phyloP scores from a whole-genome alignment of 495 filamentous ascomycete species.

The Aspergillus affinis region DNA sequence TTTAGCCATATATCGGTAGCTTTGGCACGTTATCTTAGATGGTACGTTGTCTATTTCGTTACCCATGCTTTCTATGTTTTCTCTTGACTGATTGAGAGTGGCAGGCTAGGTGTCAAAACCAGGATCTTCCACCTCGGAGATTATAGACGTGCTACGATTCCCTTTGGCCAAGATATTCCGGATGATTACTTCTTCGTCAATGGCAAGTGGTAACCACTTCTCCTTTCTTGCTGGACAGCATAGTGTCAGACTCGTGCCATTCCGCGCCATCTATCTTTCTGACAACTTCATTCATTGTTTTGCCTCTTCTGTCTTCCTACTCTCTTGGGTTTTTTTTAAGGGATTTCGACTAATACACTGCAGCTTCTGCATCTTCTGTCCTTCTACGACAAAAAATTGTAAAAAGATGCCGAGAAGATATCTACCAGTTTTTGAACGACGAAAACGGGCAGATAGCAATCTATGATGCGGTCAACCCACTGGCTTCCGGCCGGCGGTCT shows the following conservation, averaged over 20 bases:
- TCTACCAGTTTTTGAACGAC: slow-evolving; percentile 91
- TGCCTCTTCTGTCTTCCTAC: not conserved
- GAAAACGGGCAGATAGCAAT: slow-evolving; percentile 99
- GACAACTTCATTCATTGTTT: not conserved
- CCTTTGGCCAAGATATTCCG: slow-evolving; percentile 81
- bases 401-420: slow-evolving; percentile 95
- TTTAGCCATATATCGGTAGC: slow-evolving; percentile 90
- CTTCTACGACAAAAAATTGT: slow-evolving; percentile 93
- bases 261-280: not conserved
- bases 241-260: not conserved
- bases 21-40: slow-evolving; percentile 89
- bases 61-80: not conserved
- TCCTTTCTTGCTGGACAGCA: not conserved
- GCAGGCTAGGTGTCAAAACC: slow-evolving; percentile 95
- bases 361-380: slow-evolving; percentile 78
- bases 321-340: not conserved
- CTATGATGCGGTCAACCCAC: slow-evolving; percentile 97
- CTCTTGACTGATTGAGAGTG: slow-evolving; percentile 21
- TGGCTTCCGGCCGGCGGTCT: slow-evolving; percentile 76
- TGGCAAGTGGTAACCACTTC: slow-evolving; percentile 41
- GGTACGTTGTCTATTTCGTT: slow-evolving; percentile 51
- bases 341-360: slow-evolving; percentile 14
- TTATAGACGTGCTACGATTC: slow-evolving; percentile 89
- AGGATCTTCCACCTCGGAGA: slow-evolving; percentile 96
- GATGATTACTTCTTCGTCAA: slow-evolving; percentile 98